Conservation (phyloP, 768 basidiomycete species). For the Leccinum broughii region DNA sequence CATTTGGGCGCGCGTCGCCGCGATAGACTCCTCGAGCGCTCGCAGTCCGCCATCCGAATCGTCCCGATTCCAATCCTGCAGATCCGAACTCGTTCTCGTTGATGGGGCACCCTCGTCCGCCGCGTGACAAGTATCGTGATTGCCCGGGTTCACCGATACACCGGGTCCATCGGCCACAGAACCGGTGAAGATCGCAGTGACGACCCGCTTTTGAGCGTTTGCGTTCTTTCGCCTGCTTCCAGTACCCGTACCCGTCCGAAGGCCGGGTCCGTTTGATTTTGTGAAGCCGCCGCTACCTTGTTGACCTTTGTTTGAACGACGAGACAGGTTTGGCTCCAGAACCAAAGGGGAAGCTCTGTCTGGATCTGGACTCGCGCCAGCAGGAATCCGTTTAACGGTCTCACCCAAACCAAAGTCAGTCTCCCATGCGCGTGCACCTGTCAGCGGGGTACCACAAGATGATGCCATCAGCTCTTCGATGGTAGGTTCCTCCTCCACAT, state of each 20-base stretch:
- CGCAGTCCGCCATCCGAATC: conserved; percentile 11
- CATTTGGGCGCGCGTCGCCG: conserved; percentile 24
- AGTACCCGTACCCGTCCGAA: conserved; percentile 2
- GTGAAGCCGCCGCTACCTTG: not conserved
- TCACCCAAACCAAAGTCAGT: conserved; percentile 30
- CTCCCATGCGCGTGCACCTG: conserved; percentile 34
- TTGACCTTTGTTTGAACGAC: conserved; percentile 4
- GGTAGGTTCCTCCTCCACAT: conserved; percentile 26
- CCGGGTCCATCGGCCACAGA: not conserved
- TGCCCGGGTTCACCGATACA: not conserved
- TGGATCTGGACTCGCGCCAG: not conserved
- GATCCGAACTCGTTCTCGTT: not conserved
- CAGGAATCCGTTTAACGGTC: conserved; percentile 31
- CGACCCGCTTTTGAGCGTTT: conserved; percentile 19
- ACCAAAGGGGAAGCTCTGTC: not conserved
- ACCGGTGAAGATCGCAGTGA: conserved; percentile 35
- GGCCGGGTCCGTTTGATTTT: not conserved
- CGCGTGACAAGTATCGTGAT: not conserved
- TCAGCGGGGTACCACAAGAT: conserved; percentile 20
- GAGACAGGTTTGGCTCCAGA: not conserved
- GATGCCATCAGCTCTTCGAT: conserved; percentile 32
- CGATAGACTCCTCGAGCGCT: conserved; percentile 27
- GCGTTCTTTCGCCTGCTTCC: conserved; percentile 11
- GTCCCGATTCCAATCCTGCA: not conserved
- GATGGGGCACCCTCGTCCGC: not conserved